Conservation (phyloP, 2,329 filamentous ascomycete species). For the Calonectria ilicicola region DNA sequence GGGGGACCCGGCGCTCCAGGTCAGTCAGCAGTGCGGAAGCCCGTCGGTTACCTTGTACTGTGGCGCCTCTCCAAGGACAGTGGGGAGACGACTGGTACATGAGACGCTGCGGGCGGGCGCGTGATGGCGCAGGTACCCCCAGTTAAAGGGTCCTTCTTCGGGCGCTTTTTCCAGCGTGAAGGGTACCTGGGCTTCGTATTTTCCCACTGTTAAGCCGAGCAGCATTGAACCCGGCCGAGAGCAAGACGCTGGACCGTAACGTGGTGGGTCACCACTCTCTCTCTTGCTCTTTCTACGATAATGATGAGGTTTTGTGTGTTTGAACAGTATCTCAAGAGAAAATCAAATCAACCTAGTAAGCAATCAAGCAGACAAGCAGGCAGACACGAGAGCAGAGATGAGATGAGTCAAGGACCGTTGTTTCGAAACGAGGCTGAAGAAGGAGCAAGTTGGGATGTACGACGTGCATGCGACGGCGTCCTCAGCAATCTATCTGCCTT, state of each 20-base stretch:
- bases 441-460: constrained; percentile 6
- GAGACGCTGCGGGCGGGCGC: not conserved
- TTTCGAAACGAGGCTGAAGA: constrained; percentile 5
- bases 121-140: constrained; percentile 10
- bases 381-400: not conserved
- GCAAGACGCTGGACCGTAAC: not conserved
- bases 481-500: not conserved
- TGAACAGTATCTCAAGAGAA: not conserved
- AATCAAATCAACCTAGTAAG: too few species aligned
- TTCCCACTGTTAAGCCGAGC: constrained; percentile 9
- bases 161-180: constrained; percentile 14
- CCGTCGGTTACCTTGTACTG: constrained; percentile 17
- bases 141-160: constrained; percentile 23
- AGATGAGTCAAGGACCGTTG: not conserved
- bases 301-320: not conserved
- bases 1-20: constrained; percentile 9
- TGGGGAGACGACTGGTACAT: constrained; percentile 12
- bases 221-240: constrained; percentile 1
- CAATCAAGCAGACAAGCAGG: not conserved
- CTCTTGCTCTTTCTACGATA: not conserved
- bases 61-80: constrained; percentile 7
- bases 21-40: not conserved
- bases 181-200: constrained; percentile 9
- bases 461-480: constrained; percentile 4
- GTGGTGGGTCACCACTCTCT: not conserved